Conservation (phyloP, 2,329 filamentous ascomycete species). For the Podosphaera xanthii region DNA sequence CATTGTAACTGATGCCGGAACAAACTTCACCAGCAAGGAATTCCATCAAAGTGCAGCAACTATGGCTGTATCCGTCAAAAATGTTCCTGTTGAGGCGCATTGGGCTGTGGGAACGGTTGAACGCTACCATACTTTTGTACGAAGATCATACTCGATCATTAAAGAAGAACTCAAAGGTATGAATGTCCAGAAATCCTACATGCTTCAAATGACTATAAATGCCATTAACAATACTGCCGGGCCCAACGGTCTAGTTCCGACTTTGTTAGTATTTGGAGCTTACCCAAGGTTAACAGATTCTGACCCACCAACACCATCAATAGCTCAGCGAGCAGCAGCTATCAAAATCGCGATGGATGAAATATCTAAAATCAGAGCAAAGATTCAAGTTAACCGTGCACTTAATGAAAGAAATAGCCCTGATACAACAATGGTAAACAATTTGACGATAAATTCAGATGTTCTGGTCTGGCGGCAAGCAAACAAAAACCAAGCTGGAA, state of each 20-base stretch:
- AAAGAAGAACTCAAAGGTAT: neutral
- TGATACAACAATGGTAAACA: neutral
- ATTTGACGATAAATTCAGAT: conserved; percentile 1
- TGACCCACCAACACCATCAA: neutral
- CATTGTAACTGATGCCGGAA: neutral
- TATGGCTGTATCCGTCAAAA: neutral
- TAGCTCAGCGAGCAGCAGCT: conserved; percentile 1
- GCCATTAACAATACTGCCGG: neutral
- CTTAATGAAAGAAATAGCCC: conserved; percentile 1
- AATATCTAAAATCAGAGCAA: conserved; percentile 1
- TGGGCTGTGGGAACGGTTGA: neutral
- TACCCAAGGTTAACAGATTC: neutral
- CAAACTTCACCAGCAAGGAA: neutral
- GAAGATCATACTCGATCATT: neutral
- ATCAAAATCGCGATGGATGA: conserved; percentile 4
- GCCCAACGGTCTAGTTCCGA: no score
- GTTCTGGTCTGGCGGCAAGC: conserved; percentile 3
- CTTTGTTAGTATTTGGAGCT: neutral
- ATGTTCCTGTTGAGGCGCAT: neutral
- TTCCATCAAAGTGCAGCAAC: neutral
- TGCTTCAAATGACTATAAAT: conserved; percentile 1
- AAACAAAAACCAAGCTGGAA: neutral
- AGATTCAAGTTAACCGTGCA: neutral
- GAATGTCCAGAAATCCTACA: neutral
- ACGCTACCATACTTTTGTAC: neutral